Evolutionary conservation across 148 eudicot genomes (phyloP), one percentile per base, ranked within the genome.

Genomic region (Camellia lanceoleosa): DNA sequence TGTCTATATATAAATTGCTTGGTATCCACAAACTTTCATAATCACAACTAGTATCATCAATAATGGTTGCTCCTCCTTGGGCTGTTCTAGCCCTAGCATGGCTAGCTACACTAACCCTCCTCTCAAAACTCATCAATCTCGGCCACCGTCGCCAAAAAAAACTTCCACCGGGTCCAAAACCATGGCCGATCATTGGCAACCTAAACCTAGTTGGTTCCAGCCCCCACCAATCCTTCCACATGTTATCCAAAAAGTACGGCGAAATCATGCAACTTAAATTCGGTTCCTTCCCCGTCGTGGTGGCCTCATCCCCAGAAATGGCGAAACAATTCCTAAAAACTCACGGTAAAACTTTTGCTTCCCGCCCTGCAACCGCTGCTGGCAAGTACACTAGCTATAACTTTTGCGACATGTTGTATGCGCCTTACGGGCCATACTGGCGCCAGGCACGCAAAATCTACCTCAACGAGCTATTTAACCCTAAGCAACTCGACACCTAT

Each of bases 31-130:
- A 69, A 69, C 23, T 70, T n/a, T 11, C 0, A 47, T 5, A 3
- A 19, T 14, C 41, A 70, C 16, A 47, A 9, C 58, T 41, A 4
- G 42, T 46, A 20, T 30, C 58, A 71, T 15, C 58, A 10, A 49
- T 15, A 49, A 71, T 71, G 74, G 74, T 47, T 3, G 41, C 74
- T 14, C 74, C 58, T 71, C 49, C 74, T n/a, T 71, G 74, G 74
- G 74, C 38, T 49, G 58, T 71, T 49, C 41, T 47, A n/a, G 42
- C 55, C 73, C n/a, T 47, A 1, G 43, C 42, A 47, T 49, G 7
- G 15, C 16, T 71, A 49, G 74, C 74, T 47, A 23, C 74, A 71
- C 1, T 71, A n/a, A 15, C 42, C 74, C 42, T 71, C 5, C 19
- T 71, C 74, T 2, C 11, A 13, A 10, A 19, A 54, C 41, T 71